Evolutionary conservation across 2,329 filamentous ascomycete genomes (phyloP).

Genomic region (Ceratocystis cacaofunesta): DNA sequence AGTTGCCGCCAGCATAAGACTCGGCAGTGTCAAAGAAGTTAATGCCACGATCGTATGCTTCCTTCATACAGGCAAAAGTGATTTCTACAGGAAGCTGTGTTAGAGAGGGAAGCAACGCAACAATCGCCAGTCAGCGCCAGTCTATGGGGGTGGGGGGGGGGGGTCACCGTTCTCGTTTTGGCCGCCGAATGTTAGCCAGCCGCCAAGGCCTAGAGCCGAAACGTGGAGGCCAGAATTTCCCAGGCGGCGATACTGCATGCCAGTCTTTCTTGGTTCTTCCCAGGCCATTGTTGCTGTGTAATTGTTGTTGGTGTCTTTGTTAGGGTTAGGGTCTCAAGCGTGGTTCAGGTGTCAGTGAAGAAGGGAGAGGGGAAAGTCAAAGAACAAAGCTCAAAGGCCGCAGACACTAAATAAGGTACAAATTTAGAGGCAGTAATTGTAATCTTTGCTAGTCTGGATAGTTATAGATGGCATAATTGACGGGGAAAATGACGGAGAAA

Average conservation of each 20-base stretch:
- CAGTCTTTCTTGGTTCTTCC: constrained; percentile 31
- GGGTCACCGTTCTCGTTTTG: constrained; percentile 24
- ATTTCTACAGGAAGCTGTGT: constrained; percentile 22
- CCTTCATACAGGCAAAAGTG: constrained; percentile 45
- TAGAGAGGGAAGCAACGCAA: background rate
- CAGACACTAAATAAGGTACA: background rate
- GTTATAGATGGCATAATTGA: background rate
- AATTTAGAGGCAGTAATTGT: background rate
- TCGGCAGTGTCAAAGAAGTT: constrained; percentile 52
- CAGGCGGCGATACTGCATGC: constrained; percentile 31
- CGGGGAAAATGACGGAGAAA: constrained; percentile 20
- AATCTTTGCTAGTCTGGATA: background rate
- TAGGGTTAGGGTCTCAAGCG: background rate
- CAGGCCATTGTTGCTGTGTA: constrained; percentile 26
- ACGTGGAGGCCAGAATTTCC: constrained; percentile 42
- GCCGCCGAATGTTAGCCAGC: constrained; percentile 53
- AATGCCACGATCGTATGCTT: constrained; percentile 43
- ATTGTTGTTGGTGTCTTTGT: background rate
- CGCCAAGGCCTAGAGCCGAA: constrained; percentile 49
- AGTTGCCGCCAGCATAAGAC: constrained; percentile 42
- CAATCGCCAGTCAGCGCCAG: too few relatives aligned
- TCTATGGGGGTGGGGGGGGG: background rate
- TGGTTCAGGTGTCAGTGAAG: background rate
- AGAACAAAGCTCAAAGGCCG: background rate
- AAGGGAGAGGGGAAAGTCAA: background rate